Percentiles rank a stretch among this genome's conserved stretches.
Conservation (phyloP, 2,329 filamentous ascomycete species). For the Emmonsiellopsis sp. region DNA sequence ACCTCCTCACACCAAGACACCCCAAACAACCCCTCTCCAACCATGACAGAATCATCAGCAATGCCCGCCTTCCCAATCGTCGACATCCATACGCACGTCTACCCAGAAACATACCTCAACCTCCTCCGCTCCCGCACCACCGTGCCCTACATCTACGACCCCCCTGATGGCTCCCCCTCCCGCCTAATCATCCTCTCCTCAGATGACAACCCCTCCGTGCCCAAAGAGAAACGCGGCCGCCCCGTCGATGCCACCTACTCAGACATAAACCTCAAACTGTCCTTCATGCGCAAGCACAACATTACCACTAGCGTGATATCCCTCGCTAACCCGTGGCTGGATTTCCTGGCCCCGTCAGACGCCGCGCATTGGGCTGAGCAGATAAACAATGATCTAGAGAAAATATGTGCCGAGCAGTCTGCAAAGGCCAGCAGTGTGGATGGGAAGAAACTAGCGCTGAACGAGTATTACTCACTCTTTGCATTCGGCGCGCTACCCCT, state of each 20-base stretch:
- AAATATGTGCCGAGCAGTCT: conserved; percentile 48
- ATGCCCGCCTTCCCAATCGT: conserved; percentile 33
- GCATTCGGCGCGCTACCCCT: conserved; percentile 78
- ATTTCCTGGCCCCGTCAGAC: conserved; percentile 59
- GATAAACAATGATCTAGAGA: conserved; percentile 70
- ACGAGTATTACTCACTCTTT: conserved; percentile 59
- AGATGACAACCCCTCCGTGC: conserved; percentile 32
- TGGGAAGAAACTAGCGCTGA: conserved; percentile 4
- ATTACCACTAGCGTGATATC: conserved; percentile 81
- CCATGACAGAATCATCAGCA: neutral
- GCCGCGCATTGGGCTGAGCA: conserved; percentile 54
- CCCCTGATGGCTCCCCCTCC: conserved; percentile 23
- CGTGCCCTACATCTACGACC: conserved; percentile 37
- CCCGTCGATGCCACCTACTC: conserved; percentile 79
- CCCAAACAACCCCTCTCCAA: neutral
- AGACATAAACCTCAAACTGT: conserved; percentile 66
- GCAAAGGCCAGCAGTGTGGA: neutral
- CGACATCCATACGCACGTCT: conserved; percentile 56
- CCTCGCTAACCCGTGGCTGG: conserved; percentile 88
- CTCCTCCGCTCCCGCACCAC: conserved; percentile 45
- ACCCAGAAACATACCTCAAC: conserved; percentile 50
- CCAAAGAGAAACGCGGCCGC: conserved; percentile 51
- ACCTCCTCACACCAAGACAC: neutral
- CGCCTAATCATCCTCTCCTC: conserved; percentile 39
- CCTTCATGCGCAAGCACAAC: conserved; percentile 76